Conservation (phyloP, 2,329 filamentous ascomycete species). For the Aulographum hederae region DNA sequence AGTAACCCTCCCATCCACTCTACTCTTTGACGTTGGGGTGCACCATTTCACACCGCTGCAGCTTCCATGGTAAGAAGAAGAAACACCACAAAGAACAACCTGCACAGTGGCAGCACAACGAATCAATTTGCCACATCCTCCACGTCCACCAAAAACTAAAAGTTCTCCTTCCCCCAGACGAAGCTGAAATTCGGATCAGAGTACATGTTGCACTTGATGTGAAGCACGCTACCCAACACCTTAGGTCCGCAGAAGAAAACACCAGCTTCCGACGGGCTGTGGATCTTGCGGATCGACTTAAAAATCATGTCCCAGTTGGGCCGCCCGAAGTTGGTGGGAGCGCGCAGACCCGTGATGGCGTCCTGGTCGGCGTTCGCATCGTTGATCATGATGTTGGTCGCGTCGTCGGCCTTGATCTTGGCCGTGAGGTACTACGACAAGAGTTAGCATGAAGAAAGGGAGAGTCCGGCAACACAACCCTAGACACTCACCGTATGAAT, state of each 20-base stretch:
- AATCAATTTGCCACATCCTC: too few relatives aligned
- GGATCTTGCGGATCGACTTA: constrained; percentile 59
- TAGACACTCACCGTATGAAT: constrained; percentile 48
- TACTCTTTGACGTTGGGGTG: too few relatives aligned
- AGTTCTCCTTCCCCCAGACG: constrained; percentile 54
- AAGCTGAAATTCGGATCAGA: constrained; percentile 58
- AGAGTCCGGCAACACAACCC: background rate
- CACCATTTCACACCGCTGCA: too few relatives aligned
- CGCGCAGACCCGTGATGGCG: constrained; percentile 64
- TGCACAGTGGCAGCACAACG: too few relatives aligned
- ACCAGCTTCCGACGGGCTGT: constrained; percentile 21
- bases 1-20: too few relatives aligned
- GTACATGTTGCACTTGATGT: constrained; percentile 78
- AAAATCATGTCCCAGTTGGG: constrained; percentile 90
- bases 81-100: too few relatives aligned
- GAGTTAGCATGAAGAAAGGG: background rate
- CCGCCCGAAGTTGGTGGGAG: constrained; percentile 69
- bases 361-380: constrained; percentile 71
- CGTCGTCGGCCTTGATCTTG: constrained; percentile 71
- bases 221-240: constrained; percentile 54
- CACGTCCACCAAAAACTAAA: too few relatives aligned
- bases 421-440: constrained; percentile 53
- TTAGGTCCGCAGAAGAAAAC: constrained; percentile 70
- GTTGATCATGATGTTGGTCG: constrained; percentile 87
- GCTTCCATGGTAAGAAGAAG: too few relatives aligned